Conservation (phyloP, 768 basidiomycete species). For the Peribolospora kevripleyi region DNA sequence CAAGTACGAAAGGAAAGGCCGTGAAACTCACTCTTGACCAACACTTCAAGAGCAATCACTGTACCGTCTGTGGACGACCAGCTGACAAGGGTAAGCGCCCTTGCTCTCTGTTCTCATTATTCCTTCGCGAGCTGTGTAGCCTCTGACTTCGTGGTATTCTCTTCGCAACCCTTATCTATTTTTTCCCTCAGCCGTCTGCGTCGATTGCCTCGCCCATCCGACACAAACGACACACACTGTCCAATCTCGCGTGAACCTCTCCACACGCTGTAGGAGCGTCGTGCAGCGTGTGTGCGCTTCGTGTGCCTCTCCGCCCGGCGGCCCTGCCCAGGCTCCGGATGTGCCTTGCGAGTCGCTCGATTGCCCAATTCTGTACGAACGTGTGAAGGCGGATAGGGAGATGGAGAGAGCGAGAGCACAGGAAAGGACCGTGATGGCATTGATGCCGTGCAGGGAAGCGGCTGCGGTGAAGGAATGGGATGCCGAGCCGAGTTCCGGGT, state of each 20-base stretch:
- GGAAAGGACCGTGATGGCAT: no score
- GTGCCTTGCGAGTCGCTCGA: slow-evolving; percentile 61
- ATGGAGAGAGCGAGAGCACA: slow-evolving; percentile 7
- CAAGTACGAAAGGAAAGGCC: slow-evolving; percentile 18
- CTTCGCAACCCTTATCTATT: background rate
- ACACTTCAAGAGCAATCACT: slow-evolving; percentile 47
- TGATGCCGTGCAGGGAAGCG: no score
- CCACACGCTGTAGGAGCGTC: slow-evolving; percentile 32
- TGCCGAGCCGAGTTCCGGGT: no score
- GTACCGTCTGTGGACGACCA: slow-evolving; percentile 38
- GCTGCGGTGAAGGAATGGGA: no score
- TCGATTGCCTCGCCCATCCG: slow-evolving; percentile 30
- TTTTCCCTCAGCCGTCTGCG: slow-evolving; percentile 28
- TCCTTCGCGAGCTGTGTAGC: no score
- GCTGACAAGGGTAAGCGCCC: slow-evolving; percentile 29
- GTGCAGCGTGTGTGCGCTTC: slow-evolving; percentile 45
- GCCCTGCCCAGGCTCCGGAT: slow-evolving; percentile 23
- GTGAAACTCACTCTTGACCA: slow-evolving; percentile 35
- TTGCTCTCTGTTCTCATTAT: background rate
- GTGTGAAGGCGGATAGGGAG: slow-evolving; percentile 28
- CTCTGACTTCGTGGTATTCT: no score
- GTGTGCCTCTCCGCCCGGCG: slow-evolving; percentile 34
- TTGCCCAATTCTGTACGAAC: slow-evolving; percentile 57
- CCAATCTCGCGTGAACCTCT: slow-evolving; percentile 29
- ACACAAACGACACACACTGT: slow-evolving; percentile 36